Evolutionary conservation across 768 basidiomycete species (phyloP), one percentile per base, ranked within the genome.

Genomic region (Lactarius trivialis): DNA sequence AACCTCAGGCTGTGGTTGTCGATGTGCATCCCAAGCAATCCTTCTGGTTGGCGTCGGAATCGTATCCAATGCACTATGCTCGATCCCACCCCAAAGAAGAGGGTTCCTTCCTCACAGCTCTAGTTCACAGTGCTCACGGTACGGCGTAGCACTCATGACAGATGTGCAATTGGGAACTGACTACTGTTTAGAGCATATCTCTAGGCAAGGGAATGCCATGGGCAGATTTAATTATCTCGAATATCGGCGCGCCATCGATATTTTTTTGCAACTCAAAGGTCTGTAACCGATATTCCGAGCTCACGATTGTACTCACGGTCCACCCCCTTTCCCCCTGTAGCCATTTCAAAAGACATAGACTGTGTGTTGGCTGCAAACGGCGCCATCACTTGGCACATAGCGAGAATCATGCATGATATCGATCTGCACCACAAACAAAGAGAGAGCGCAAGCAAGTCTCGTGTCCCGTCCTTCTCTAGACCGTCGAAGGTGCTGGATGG

Each of bases 241-340:
- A 34, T 61, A 55, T 36, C 55, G 12, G 26, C 60, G 50, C 12
- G 39, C 56, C 49, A 43, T 61, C 32, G 50, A 56, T 30, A 21
- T 57, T n/a, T 57, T 61, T 41, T 50, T 56, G 4, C 55, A 57
- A 43, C 49, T 61, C 37, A 61, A 61, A 61, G 26, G 60, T 61
- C 30, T 26, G 55, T 19, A 19, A 28, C 28, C 17, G 28, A 21
- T 4, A 33, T 30, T 26, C 55, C 15, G 21, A 21, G 17, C 36
- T 32, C 24, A 15, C n/a, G 28, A 14, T 12, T 26, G 11, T 6
- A 28, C 51, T n/a, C 19, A n/a, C 5, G 28, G 7, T 15, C 32
- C 28, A 14, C 45, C 28, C 51, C 8, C 41, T 7, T 3, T 4
- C n/a, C 8, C n/a, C n/a, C 19, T 9, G 33, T 32, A 57, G 60